Evolutionary conservation across 1,284 basidiomycete species (phyloP).

Genomic region (Schizophyllum amplum): DNA sequence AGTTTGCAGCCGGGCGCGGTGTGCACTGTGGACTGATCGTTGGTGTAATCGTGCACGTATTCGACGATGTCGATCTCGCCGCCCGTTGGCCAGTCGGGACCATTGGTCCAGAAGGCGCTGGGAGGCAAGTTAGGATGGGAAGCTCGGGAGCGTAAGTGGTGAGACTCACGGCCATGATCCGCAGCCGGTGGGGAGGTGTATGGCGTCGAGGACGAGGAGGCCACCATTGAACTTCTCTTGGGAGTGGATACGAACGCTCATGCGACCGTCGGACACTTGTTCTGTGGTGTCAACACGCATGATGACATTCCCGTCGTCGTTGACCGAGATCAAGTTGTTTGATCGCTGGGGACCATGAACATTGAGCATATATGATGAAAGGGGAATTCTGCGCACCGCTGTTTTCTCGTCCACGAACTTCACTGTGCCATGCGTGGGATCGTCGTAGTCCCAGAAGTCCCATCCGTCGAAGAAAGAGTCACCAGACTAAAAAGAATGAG

Average conservation of each 20-base stretch:
- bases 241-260: conserved; percentile 72
- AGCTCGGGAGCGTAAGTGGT: conserved; percentile 2
- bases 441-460: conserved; percentile 62
- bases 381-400: conserved; percentile 36
- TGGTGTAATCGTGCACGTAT: conserved; percentile 69
- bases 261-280: conserved; percentile 53
- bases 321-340: conserved; percentile 49
- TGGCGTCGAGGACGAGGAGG: conserved; percentile 72
- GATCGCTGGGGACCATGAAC: conserved; percentile 29
- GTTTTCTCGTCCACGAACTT: conserved; percentile 48
- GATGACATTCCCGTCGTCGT: conserved; percentile 62
- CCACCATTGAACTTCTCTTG: conserved; percentile 56
- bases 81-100: conserved; percentile 63
- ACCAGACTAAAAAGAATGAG: conserved; percentile 38
- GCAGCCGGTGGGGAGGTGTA: conserved; percentile 90
- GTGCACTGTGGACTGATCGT: conserved; percentile 77
- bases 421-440: conserved; percentile 74
- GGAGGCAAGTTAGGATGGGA: conserved; percentile 5
- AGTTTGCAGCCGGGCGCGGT: conserved; percentile 66
- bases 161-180: conserved; percentile 68
- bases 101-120: conserved; percentile 16
- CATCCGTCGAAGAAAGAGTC: conserved; percentile 73
- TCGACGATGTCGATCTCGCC: conserved; percentile 89
- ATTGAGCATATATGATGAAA: conserved; percentile 9
- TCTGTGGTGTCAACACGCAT: conserved; percentile 82